phyloP scores from a whole-genome alignment of 2,329 filamentous ascomycete species.

The Achaetomium macrosporum region DNA sequence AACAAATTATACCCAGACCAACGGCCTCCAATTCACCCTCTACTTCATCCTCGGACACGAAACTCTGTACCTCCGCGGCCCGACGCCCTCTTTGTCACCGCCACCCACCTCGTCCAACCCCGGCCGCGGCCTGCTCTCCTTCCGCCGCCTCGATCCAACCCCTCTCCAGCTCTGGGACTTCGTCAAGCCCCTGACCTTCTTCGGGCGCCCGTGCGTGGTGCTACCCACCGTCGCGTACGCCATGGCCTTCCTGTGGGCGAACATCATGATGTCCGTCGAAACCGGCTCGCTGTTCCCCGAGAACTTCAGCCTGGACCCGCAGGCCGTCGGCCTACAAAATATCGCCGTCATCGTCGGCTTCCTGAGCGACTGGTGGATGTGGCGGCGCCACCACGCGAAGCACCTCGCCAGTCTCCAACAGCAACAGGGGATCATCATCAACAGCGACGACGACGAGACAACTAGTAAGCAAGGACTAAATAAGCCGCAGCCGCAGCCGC shows the following conservation, averaged over 20 bases:
- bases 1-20: conserved; percentile 35
- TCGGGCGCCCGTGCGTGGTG: conserved; percentile 40
- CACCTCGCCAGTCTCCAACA: no score
- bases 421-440: no score
- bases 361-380: conserved; percentile 51
- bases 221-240: conserved; percentile 48
- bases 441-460: conserved; percentile 27
- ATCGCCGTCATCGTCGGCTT: conserved; percentile 51
- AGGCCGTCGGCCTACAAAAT: conserved; percentile 55
- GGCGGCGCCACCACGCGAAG: conserved; percentile 17
- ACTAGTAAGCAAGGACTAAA: conserved; percentile 1
- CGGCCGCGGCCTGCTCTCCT: conserved; percentile 29
- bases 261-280: conserved; percentile 50
- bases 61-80: conserved; percentile 46
- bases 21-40: conserved; percentile 49
- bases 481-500: no score
- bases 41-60: conserved; percentile 52
- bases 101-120: conserved; percentile 22
- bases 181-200: conserved; percentile 41
- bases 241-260: conserved; percentile 51
- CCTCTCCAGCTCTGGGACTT: conserved; percentile 46
- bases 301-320: conserved; percentile 50
- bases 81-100: conserved; percentile 2
- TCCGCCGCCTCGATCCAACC: conserved; percentile 46
- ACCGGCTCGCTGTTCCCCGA: conserved; percentile 52